Conservation (phyloP, 73 alveolate genomes). For the Loxodes magnus region DNA sequence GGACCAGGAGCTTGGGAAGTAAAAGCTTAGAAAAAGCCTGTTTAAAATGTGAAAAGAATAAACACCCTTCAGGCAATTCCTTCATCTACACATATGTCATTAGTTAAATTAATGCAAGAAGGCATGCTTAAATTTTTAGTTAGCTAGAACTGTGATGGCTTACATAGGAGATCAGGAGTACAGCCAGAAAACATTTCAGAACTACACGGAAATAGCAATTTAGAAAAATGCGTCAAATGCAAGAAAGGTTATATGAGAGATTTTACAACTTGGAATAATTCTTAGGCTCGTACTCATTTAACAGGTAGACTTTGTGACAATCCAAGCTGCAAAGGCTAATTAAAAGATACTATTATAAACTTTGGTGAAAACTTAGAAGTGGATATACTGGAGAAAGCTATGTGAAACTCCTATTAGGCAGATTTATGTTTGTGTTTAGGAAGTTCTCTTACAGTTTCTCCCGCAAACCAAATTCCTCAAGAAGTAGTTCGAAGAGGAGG, state of each 20-base stretch:
- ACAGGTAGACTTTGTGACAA: conserved; percentile 17
- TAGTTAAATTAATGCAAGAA: conserved; percentile 34
- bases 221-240: conserved; percentile 16
- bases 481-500: conserved; percentile 22
- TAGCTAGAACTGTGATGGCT: conserved; percentile 54
- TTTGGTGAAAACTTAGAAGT: conserved; percentile 21
- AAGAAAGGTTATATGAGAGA: conserved; percentile 22
- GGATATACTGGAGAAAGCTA: conserved; percentile 3
- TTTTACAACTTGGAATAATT: conserved; percentile 1
- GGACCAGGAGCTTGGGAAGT: conserved; percentile 42
- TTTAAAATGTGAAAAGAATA: neutral
- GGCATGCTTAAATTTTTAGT: conserved; percentile 40
- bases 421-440: conserved; percentile 21
- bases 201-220: conserved; percentile 30
- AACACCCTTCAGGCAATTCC: conserved; percentile 24
- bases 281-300: conserved; percentile 11
- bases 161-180: conserved; percentile 53
- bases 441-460: conserved; percentile 18
- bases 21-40: conserved; percentile 5
- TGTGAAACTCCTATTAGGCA: conserved; percentile 4
- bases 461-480: conserved; percentile 22
- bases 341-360: conserved; percentile 10
- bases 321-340: conserved; percentile 8
- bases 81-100: conserved; percentile 41
- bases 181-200: conserved; percentile 40